These are phyloP conservation scores for Butyriboletus loyo DNA, from an alignment of 768 basidiomycete species.

Conservation along the genomic window DNA sequence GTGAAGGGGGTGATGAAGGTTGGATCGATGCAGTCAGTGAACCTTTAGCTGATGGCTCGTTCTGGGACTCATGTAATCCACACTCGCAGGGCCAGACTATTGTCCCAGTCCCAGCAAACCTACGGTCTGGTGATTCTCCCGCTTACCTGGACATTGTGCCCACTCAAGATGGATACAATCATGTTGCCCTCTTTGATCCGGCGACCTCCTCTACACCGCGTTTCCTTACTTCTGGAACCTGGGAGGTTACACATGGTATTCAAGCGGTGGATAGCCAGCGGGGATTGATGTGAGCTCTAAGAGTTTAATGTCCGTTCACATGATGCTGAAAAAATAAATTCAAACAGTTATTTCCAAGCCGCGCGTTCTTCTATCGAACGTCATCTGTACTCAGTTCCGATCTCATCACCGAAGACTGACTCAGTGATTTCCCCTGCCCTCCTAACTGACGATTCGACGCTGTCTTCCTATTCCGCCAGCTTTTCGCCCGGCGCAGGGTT, in stretches of 20 bases:
- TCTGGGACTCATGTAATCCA: slow-evolving; percentile 12
- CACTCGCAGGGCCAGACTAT: slow-evolving; percentile 57
- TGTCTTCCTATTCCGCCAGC: slow-evolving; percentile 58
- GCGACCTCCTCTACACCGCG: slow-evolving; percentile 63
- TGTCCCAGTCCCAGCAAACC: slow-evolving; percentile 46
- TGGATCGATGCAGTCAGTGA: slow-evolving; percentile 86
- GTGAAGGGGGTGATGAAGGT: slow-evolving; percentile 86
- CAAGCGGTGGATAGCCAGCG: slow-evolving; percentile 65
- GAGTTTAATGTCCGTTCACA: slow-evolving; percentile 32
- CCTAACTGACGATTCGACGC: slow-evolving; percentile 49
- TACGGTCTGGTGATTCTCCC: slow-evolving; percentile 42
- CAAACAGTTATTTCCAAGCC: slow-evolving; percentile 80
- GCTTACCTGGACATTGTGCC: slow-evolving; percentile 94
- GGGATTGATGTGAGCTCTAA: slow-evolving; percentile 62
- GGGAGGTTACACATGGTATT: slow-evolving; percentile 85
- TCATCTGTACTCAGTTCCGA: slow-evolving; percentile 74
- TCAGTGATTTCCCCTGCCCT: slow-evolving; percentile 38
- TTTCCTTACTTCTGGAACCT: slow-evolving; percentile 83
- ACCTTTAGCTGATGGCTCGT: slow-evolving; percentile 1
- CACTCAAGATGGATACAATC: slow-evolving; percentile 76
- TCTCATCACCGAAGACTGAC: slow-evolving; percentile 51
- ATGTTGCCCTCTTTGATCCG: slow-evolving; percentile 89
- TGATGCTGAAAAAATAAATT: slow-evolving; percentile 20
- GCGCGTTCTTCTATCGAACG: slow-evolving; percentile 82
- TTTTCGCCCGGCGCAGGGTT: slow-evolving; percentile 89